Base-by-base conservation (phyloP, 2,329 filamentous ascomycete species). In the Westerdykella aurantiaca region DNA sequence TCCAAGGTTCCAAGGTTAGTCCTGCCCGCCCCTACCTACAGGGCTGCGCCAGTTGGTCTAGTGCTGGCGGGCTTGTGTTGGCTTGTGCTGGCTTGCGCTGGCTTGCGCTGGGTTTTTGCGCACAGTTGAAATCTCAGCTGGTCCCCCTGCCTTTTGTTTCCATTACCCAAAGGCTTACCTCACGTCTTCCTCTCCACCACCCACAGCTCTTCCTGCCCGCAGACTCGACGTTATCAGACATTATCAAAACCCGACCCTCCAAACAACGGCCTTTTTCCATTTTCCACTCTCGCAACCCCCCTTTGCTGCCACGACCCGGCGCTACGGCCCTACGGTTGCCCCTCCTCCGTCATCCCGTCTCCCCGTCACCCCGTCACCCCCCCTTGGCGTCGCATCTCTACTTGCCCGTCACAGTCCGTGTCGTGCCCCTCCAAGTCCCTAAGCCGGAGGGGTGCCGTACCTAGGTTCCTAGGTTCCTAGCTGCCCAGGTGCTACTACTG, bases 81-180 rank as follows among this genome's bases (percentile, higher is more conserved):
- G n/a, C n/a, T n/a, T n/a, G n/a, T n/a, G n/a, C n/a, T n/a, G n/a
- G n/a, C n/a, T n/a, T n/a, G n/a, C n/a, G n/a, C n/a, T n/a, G n/a
- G n/a, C 18, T 21, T 21, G 18, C 18, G 18, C 18, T 21, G 18
- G 18, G 18, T 21, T 21, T 21, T 21, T 3, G 18, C 18, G 18
- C 18, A 6, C 18, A 21, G 52, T 54, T 50, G 48, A 53, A 52
- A 35, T 35, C 33, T 35, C 33, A 35, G 33, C 33, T 12, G 25
- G 33, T 35, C 17, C 49, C 55, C 14, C 50, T 54, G 48, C 52
- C 51, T 52, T 51, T 42, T 54, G 59, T 71, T 72, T 70, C 56
- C 68, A 71, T 72, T 72, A 72, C 63, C 66, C 66, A 72, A 71
- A 61, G 63, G 60, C 63, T 72, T 72, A 72, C 69, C 68, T 71